phyloP scores from a whole-genome alignment of 331 rosid species.

The Dryas integrifolia region DNA sequence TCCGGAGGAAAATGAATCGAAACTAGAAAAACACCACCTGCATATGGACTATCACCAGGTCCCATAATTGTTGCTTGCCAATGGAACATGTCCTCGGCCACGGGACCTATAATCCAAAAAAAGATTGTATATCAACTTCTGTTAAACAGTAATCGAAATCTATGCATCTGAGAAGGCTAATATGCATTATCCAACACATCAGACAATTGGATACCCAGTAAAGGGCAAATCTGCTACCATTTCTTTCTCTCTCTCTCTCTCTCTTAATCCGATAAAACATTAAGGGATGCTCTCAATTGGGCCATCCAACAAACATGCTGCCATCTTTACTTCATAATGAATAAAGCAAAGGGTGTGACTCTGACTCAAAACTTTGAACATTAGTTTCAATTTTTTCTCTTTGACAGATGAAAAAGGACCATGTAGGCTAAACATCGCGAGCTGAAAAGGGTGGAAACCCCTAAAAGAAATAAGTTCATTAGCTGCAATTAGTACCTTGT shows the following conservation, averaged over 20 bases:
- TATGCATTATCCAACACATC: neutral
- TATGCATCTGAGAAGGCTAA: neutral
- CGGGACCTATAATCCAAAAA: conserved; percentile 52
- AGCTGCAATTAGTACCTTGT: neutral
- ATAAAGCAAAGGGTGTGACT: neutral
- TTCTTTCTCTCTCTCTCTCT: too few relatives aligned
- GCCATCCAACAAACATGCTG: neutral
- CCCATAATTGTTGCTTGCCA: conserved; percentile 95
- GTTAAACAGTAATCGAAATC: neutral
- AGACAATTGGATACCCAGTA: neutral
- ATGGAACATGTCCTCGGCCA: conserved; percentile 93
- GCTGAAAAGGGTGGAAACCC: neutral
- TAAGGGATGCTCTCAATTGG: neutral
- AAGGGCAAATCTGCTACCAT: neutral
- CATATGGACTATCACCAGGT: conserved; percentile 77
- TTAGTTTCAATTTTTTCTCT: neutral
- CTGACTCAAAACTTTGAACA: conserved; percentile 6
- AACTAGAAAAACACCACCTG: conserved; percentile 84
- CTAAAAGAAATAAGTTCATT: neutral
- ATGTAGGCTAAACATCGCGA: neutral
- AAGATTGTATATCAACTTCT: neutral
- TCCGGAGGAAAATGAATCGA: conserved; percentile 86
- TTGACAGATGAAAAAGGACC: conserved; percentile 8
- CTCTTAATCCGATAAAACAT: too few relatives aligned
- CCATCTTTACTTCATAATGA: neutral